These are phyloP conservation scores for Vanilla planifolia DNA, from an alignment of 106 monocot genomes.

Conservation along the genomic window DNA sequence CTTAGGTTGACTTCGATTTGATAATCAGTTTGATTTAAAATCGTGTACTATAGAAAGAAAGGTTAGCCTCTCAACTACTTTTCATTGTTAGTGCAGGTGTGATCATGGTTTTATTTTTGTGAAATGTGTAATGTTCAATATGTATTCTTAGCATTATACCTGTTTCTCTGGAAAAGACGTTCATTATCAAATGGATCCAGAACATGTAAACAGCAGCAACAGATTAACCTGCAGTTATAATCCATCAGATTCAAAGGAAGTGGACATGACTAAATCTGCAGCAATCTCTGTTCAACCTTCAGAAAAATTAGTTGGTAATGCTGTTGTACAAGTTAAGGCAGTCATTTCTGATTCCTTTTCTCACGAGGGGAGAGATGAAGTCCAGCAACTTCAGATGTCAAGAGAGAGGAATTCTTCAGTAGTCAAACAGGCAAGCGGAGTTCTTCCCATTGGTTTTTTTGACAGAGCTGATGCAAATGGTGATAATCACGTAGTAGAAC, in stretches of 20 bases:
- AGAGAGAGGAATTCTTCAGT: conserved; percentile 13
- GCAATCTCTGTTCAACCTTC: conserved; percentile 14
- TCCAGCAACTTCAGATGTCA: conserved; percentile 12
- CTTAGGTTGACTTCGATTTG: no score
- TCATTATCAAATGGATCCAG: conserved; percentile 10
- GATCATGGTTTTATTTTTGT: no score
- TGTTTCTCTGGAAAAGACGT: conserved; percentile 6
- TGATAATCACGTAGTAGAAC: conserved; percentile 3
- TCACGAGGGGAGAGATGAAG: conserved; percentile 9
- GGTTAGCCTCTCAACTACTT: no score
- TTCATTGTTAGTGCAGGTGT: no score
- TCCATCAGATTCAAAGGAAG: conserved; percentile 6
- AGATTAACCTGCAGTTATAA: conserved; percentile 1
- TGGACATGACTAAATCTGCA: not conserved
- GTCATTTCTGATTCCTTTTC: conserved; percentile 26
- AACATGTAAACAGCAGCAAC: conserved; percentile 12
- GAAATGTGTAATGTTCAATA: no score
- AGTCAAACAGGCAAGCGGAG: conserved; percentile 25
- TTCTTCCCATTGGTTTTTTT: conserved; percentile 70
- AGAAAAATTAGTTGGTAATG: conserved; percentile 11
- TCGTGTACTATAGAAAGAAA: no score
- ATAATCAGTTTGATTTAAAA: no score
- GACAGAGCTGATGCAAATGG: conserved; percentile 44
- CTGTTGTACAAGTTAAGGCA: conserved; percentile 19
- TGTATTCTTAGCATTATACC: no score